Conservation (phyloP, 208 protist species). For the Wallacemonas sp. region DNA sequence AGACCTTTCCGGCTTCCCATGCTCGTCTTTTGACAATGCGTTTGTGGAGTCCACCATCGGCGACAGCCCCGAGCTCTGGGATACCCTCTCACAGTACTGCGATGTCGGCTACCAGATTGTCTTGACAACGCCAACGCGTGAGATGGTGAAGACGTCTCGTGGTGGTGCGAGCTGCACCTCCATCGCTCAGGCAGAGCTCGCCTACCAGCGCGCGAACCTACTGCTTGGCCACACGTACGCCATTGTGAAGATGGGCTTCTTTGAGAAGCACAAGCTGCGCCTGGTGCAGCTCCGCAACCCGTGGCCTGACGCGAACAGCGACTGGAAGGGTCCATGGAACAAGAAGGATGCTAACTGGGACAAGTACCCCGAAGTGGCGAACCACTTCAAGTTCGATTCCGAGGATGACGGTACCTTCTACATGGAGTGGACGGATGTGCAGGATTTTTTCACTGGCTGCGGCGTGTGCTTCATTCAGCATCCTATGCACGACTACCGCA, state of each 20-base stretch:
- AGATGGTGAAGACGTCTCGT: slow-evolving; percentile 46
- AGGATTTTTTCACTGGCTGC: slow-evolving; percentile 68
- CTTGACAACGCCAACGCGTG: slow-evolving; percentile 60
- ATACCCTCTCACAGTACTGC: slow-evolving; percentile 37
- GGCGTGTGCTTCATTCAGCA: slow-evolving; percentile 78
- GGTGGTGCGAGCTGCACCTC: slow-evolving; percentile 20
- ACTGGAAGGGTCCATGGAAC: slow-evolving; percentile 66
- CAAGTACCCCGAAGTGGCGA: slow-evolving; percentile 40
- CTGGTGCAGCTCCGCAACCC: slow-evolving; percentile 73
- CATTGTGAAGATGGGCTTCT: slow-evolving; percentile 55
- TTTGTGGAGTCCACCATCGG: slow-evolving; percentile 41
- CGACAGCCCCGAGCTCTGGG: slow-evolving; percentile 58
- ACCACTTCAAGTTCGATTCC: slow-evolving; percentile 40
- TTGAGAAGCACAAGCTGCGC: slow-evolving; percentile 45
- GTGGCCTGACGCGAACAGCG: slow-evolving; percentile 28
- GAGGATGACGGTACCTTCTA: slow-evolving; percentile 64
- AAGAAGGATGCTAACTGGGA: slow-evolving; percentile 59
- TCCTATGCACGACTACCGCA: slow-evolving; percentile 72
- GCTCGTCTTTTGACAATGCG: slow-evolving; percentile 65
- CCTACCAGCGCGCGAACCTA: slow-evolving; percentile 56
- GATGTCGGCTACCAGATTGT: slow-evolving; percentile 50
- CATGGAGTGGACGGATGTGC: slow-evolving; percentile 77
- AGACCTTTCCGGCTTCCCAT: slow-evolving; percentile 77
- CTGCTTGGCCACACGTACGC: slow-evolving; percentile 62
- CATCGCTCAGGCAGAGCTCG: slow-evolving; percentile 26